phyloP scores from a whole-genome alignment of 192 early-diverging fungal genomes.

The Chytriomyces sp. region DNA sequence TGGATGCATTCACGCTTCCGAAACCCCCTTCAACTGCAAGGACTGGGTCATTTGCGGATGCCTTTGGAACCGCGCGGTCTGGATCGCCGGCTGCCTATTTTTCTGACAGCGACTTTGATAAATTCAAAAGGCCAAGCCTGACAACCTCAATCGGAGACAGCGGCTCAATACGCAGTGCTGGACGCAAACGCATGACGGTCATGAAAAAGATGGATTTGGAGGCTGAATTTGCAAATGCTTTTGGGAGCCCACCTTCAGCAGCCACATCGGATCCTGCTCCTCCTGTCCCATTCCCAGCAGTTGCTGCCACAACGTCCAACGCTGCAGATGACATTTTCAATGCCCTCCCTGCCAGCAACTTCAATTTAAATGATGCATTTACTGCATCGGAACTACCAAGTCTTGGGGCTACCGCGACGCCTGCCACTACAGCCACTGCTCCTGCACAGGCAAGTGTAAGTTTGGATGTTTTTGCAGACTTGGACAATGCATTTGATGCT shows the following conservation, averaged over 20 bases:
- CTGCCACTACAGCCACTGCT: not conserved
- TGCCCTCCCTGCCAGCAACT: constrained; percentile 1
- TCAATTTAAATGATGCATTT: constrained; percentile 27
- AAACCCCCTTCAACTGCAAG: not conserved
- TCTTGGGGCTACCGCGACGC: not conserved
- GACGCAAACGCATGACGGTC: constrained; percentile 13
- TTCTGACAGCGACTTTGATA: constrained; percentile 11
- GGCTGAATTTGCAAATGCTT: constrained; percentile 24
- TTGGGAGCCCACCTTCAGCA: not conserved
- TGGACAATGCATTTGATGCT: not conserved
- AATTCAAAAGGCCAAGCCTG: constrained; percentile 1
- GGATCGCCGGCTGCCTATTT: not conserved
- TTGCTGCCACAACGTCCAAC: not conserved
- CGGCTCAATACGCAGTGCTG: constrained; percentile 3
- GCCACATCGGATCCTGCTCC: not conserved
- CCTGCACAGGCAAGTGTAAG: not conserved
- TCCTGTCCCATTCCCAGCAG: not conserved
- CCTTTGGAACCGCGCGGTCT: not conserved
- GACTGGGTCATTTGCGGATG: not conserved
- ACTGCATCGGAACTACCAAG: not conserved
- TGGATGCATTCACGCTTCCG: constrained; percentile 20
- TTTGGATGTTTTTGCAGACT: not conserved
- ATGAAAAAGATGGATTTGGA: constrained; percentile 24
- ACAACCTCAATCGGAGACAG: not conserved
- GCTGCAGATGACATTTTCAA: not conserved